Base-by-base conservation (phyloP, 1,284 basidiomycete genomes). In the Stygiomarasmius scandens region DNA sequence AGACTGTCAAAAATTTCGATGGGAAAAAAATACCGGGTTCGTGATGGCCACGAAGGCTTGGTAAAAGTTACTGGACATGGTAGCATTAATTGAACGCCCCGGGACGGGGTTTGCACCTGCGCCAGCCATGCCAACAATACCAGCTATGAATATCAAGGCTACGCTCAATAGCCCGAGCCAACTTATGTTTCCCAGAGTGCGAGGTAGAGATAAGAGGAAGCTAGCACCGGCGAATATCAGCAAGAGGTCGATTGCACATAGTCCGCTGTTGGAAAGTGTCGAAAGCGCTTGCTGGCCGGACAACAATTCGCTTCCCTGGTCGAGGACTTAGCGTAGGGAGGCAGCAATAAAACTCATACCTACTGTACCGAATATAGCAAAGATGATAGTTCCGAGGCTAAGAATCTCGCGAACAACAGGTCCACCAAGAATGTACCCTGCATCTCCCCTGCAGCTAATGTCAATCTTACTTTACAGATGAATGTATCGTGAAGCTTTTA, bases 1-100 rank as follows among this genome's bases (percentile, higher is more conserved):
- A n/a, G n/a, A n/a, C n/a, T n/a, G 38, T 16, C 6, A 25, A 12
- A 23, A n/a, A n/a, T 56, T 9, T 9, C 41, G 50, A 12, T 20
- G 19, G 19, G 67, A 70, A 51, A 41, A 6, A 65, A 61, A 57
- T 64, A 81, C 80, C 34, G 82, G 82, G 60, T 81, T 78, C 1
- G 82, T 84, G 44, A 85, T 76, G 3, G 82, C 78, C 41, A 83
- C 63, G 64, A 84, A 83, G 2, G 80, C 81, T 27, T 81, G 66
- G 60, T 73, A 78, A 63, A 85, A 84, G 45, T 66, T 76, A 12
- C 73, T 76, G 1, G 75, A 64, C 2, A 77, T 67, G 11, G 75
- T 74, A 1, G 73, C 74, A 34, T 70, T 68, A 8, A 84, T 55
- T 5, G 71, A 65, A 43, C 82, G 75, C 24, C 70, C 74, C 12